Percentiles rank a stretch among this genome's conserved stretches.
These are phyloP conservation scores for Cercospora sp. DNA, from an alignment of 2,329 filamentous ascomycete genomes.

Conservation along the genomic window DNA sequence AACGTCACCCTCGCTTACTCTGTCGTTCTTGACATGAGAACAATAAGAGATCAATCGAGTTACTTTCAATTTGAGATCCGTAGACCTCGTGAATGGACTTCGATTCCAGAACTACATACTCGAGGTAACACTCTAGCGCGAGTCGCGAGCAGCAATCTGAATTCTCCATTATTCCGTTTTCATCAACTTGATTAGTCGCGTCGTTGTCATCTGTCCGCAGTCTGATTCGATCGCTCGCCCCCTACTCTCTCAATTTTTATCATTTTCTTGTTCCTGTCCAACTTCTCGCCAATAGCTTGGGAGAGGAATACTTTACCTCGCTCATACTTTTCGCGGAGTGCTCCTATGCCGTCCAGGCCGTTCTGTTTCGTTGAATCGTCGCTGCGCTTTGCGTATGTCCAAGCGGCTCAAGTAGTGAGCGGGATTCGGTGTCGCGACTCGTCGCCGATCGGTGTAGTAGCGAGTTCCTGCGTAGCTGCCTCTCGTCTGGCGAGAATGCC, in stretches of 20 bases:
- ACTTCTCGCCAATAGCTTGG: background rate
- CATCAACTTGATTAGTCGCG: background rate
- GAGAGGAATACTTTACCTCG: constrained; percentile 12
- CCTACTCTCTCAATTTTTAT: background rate
- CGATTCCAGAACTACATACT: constrained; percentile 22
- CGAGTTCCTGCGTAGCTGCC: background rate
- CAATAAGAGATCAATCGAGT: background rate
- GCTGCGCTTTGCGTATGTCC: background rate
- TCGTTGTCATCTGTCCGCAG: background rate
- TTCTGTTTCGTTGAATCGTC: background rate
- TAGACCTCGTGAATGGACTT: constrained; percentile 26
- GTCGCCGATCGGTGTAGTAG: background rate
- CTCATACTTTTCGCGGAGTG: background rate
- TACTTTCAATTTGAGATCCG: constrained; percentile 20
- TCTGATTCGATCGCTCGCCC: background rate
- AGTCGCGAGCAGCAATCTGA: background rate
- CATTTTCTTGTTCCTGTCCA: constrained; percentile 1
- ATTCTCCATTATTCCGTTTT: background rate
- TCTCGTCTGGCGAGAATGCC: background rate
- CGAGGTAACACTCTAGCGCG: background rate
- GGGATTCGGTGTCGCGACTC: background rate
- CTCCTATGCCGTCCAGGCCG: background rate
- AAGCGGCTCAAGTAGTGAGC: background rate
- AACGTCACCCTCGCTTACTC: background rate
- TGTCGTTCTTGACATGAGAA: background rate